Percentiles rank a stretch among this genome's conserved stretches.
phyloP scores from a whole-genome alignment of 495 filamentous ascomycete species.

The Amorphotheca resinae region DNA sequence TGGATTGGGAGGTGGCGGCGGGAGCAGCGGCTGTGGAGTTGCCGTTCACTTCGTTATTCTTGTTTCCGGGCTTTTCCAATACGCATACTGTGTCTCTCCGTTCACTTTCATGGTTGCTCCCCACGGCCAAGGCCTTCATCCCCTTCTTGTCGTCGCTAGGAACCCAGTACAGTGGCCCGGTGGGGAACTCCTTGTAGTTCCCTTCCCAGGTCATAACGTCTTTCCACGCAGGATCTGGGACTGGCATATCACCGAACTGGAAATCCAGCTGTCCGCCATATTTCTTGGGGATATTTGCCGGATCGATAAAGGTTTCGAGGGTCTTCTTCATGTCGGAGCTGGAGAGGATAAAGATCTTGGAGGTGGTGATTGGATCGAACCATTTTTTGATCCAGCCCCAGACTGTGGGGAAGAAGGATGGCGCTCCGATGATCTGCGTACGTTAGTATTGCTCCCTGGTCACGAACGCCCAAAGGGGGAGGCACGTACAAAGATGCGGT shows the following conservation, averaged over 20 bases:
- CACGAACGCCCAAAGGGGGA: background rate
- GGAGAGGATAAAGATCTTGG: slow-evolving; percentile 82
- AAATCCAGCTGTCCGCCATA: slow-evolving; percentile 80
- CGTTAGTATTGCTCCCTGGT: background rate
- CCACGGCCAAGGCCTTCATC: slow-evolving; percentile 34
- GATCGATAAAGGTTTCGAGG: slow-evolving; percentile 68
- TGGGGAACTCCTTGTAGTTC: slow-evolving; percentile 32
- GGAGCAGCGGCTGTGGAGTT: background rate
- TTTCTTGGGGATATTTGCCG: slow-evolving; percentile 63
- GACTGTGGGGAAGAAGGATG: slow-evolving; percentile 82
- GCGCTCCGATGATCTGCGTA: slow-evolving; percentile 68
- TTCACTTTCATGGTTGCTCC: slow-evolving; percentile 24
- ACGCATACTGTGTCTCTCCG: slow-evolving; percentile 31
- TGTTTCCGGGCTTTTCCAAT: slow-evolving; percentile 22
- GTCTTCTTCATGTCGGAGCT: slow-evolving; percentile 57
- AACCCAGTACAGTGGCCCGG: slow-evolving; percentile 37
- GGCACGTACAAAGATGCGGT: slow-evolving; percentile 62
- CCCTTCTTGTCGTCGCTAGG: slow-evolving; percentile 25
- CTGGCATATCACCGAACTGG: slow-evolving; percentile 58
- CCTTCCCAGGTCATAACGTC: slow-evolving; percentile 35
- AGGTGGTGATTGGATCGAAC: slow-evolving; percentile 88
- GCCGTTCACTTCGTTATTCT: background rate
- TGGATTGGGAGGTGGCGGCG: background rate
- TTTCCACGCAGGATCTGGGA: slow-evolving; percentile 49
- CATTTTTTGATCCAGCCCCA: slow-evolving; percentile 94